Percentiles rank a stretch among this genome's conserved stretches.
These are phyloP conservation scores for Diaporthe eres DNA, from an alignment of 2,329 filamentous ascomycete species.

Conservation along the genomic window DNA sequence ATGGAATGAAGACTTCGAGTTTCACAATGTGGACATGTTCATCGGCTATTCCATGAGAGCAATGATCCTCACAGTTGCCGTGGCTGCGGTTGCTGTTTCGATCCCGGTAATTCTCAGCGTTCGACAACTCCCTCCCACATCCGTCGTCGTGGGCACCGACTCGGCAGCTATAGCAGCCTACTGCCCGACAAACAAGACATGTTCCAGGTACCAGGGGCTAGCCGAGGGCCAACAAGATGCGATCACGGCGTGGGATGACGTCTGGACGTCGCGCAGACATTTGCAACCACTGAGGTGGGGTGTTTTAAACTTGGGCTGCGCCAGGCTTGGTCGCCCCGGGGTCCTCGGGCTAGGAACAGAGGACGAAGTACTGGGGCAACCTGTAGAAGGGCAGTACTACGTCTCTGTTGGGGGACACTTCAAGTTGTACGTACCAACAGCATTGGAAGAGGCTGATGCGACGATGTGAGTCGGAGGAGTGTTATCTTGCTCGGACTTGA, in stretches of 20 bases:
- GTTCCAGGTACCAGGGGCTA: fast-evolving
- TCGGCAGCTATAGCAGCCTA: constrained; percentile 1
- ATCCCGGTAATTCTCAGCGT: background rate
- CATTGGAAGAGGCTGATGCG: background rate
- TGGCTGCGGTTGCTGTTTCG: background rate
- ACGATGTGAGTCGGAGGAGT: background rate
- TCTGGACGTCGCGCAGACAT: background rate
- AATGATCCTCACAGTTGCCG: background rate
- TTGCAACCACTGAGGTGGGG: background rate
- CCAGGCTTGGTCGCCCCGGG: background rate
- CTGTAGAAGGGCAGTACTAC: background rate
- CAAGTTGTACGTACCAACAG: background rate
- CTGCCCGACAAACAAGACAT: background rate
- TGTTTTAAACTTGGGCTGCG: background rate
- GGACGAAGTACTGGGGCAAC: background rate
- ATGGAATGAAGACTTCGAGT: background rate
- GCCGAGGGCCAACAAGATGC: background rate
- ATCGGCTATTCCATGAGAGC: background rate
- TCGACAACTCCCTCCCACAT: background rate
- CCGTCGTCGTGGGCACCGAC: background rate
- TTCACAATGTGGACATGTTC: background rate
- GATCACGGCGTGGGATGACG: background rate
- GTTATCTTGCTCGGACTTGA: background rate
- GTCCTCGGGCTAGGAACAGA: background rate
- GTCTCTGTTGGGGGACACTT: background rate